Evolutionary conservation across 768 basidiomycete genomes (phyloP), one percentile per base, ranked within the genome.

Genomic region (Pulveroboletus sp.): DNA sequence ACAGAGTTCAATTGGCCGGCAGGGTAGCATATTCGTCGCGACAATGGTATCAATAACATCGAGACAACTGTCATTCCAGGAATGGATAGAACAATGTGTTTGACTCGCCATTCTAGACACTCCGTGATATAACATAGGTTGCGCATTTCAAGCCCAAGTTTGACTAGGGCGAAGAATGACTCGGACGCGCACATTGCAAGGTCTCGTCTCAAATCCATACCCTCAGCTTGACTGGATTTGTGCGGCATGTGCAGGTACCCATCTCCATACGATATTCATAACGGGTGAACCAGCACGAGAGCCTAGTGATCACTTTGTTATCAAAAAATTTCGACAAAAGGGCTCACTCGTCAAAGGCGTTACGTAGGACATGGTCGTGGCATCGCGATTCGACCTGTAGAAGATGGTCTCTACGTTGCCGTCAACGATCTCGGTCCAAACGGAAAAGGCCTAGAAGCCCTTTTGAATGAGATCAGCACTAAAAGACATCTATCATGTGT

Each of bases 211-310:
- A 14, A 17, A 67, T 58, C 12, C 48, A 35, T 47, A 58, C 58
- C 69, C 68, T 69, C 42, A 69, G 20, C 38, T 19, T 56, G 31
- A 67, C 69, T 69, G 4, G 66, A 65, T 27, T 17, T 37, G n/a
- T 57, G 59, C 1, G 65, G 67, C n/a, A 52, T 69, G 66, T 2
- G 61, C 63, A 46, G 20, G 20, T 6, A 38, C 14, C 21, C 20
- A 19, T 20, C 17, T 19, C n/a, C 10, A n/a, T n/a, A n/a, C n/a
- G n/a, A n/a, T n/a, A n/a, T n/a, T n/a, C n/a, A n/a, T n/a, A n/a
- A n/a, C n/a, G n/a, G n/a, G n/a, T n/a, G n/a, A n/a, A n/a, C n/a
- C n/a, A n/a, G n/a, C n/a, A n/a, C n/a, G n/a, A n/a, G n/a, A n/a
- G n/a, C n/a, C n/a, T n/a, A n/a, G n/a, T n/a, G n/a, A n/a, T n/a